Base-by-base conservation (phyloP, 345 rosid species). In the Gossypium herbaceum region DNA sequence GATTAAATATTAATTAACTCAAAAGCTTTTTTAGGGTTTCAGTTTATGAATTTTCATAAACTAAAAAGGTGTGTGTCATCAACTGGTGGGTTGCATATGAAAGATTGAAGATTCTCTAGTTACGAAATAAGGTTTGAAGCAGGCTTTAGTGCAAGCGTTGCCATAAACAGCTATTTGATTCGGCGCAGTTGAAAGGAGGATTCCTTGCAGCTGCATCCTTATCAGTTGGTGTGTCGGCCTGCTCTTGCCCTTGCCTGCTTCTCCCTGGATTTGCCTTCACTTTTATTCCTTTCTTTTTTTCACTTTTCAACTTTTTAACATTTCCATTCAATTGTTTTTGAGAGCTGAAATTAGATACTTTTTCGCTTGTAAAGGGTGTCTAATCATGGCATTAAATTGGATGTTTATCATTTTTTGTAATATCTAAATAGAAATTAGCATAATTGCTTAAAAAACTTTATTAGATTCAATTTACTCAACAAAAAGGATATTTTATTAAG, bases 171-270 rank as follows among this genome's bases (percentile, higher is more conserved):
- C 55, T 71, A 67, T 72, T 73, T 71, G 84, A 80, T 82, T 82
- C 87, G 63, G 10, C 51, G 72, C 76, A 59, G 75, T 43, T 50
- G 64, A 50, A 70, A 73, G 64, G 72, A 73, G 81, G 78, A 75
- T 76, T 77, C 83, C 82, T 57, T 63, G 79, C 87, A 84, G 85
- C 84, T 56, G 80, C 77, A 65, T 60, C 25, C 72, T 24, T 62
- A 63, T 73, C 70, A 67, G 63, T 44, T 51, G 71, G 45, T 61
- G 66, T 52, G 41, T 34, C 41, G 41, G 41, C 41, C 41, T 70
- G 34, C 58, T 25, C n/a, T 48, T 29, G 39, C 41, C 64, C 34
- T 48, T 34, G 41, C 41, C 64, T 71, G 68, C 69, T 75, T 80
- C 62, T 47, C 75, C 41, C 75, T 73, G 51, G 43, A 47, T 48